A percentile compares a stretch with the other conserved stretches of the same genome.
Evolutionary conservation across 768 basidiomycete genomes (phyloP).

Genomic region (Mycena belliarum): DNA sequence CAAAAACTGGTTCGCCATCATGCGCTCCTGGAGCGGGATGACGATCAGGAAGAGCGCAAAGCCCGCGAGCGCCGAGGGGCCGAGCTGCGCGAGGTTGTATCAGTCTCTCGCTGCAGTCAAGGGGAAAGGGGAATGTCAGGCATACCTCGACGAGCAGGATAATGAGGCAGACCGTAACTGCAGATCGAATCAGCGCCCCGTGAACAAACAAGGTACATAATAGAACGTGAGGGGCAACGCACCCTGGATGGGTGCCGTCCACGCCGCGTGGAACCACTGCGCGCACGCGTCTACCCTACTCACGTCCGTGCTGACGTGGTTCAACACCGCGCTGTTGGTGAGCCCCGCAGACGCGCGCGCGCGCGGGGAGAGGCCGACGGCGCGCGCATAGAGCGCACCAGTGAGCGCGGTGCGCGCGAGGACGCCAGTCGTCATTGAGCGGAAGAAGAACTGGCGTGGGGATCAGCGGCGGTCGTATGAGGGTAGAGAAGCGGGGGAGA

Average conservation of each 20-base stretch:
- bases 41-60: constrained; percentile 50
- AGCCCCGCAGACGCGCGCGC: constrained; percentile 53
- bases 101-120: not conserved
- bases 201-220: not conserved
- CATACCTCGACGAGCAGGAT: constrained; percentile 44
- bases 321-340: constrained; percentile 60
- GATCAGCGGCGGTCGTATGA: no score
- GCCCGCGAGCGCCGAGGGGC: constrained; percentile 20
- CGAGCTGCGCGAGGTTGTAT: not conserved
- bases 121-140: not conserved
- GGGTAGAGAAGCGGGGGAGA: no score
- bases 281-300: constrained; percentile 60
- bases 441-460: constrained; percentile 78
- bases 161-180: constrained; percentile 54
- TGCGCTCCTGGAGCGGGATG: constrained; percentile 61
- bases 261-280: constrained; percentile 66
- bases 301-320: constrained; percentile 70
- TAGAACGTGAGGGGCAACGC: not conserved
- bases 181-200: no score
- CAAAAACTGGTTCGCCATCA: constrained; percentile 59
- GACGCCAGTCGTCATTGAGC: constrained; percentile 69
- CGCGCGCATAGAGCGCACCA: constrained; percentile 68
- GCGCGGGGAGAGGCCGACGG: constrained; percentile 65
- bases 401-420: constrained; percentile 68
- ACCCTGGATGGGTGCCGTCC: constrained; percentile 68